A percentile compares a stretch with the other conserved stretches of the same genome.
phyloP scores from a whole-genome alignment of 495 filamentous ascomycete species.

The Aeminium ludgeri region DNA sequence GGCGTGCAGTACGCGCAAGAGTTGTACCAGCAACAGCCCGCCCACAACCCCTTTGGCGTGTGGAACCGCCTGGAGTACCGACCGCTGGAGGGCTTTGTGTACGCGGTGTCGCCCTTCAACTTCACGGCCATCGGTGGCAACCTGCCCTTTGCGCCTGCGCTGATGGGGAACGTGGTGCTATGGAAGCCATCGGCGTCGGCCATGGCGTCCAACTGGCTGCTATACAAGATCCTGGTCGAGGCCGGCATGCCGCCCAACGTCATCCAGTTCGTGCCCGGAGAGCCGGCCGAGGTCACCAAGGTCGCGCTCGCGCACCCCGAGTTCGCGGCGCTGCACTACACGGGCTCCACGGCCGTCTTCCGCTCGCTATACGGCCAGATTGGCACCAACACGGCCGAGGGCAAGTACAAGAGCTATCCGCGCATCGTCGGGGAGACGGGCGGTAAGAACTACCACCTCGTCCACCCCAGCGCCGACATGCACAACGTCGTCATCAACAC shows the following conservation, averaged over 20 bases:
- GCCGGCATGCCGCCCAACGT: constrained; percentile 29
- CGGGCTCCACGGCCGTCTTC: constrained; percentile 28
- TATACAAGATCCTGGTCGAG: constrained; percentile 27
- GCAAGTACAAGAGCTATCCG: constrained; percentile 26
- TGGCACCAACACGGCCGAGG: constrained; percentile 21
- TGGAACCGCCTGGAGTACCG: constrained; percentile 31
- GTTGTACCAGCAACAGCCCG: constrained; percentile 25
- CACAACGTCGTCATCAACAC: constrained; percentile 27
- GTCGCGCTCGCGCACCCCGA: constrained; percentile 22
- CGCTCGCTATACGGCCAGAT: constrained; percentile 26
- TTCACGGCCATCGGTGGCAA: constrained; percentile 30
- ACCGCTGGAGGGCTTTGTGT: constrained; percentile 29
- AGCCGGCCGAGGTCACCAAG: constrained; percentile 26
- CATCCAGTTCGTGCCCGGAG: constrained; percentile 29
- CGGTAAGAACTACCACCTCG: constrained; percentile 30
- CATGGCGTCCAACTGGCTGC: constrained; percentile 26
- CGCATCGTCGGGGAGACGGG: constrained; percentile 30
- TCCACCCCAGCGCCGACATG: constrained; percentile 25
- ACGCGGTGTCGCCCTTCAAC: constrained; percentile 30
- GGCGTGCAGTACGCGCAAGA: constrained; percentile 29
- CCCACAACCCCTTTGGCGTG: constrained; percentile 24
- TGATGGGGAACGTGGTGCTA: constrained; percentile 30
- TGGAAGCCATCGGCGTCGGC: constrained; percentile 28
- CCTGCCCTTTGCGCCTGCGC: constrained; percentile 25
- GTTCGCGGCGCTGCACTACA: constrained; percentile 28